Conservation (phyloP, 345 rosid species). For the Sonneratia caseolaris region DNA sequence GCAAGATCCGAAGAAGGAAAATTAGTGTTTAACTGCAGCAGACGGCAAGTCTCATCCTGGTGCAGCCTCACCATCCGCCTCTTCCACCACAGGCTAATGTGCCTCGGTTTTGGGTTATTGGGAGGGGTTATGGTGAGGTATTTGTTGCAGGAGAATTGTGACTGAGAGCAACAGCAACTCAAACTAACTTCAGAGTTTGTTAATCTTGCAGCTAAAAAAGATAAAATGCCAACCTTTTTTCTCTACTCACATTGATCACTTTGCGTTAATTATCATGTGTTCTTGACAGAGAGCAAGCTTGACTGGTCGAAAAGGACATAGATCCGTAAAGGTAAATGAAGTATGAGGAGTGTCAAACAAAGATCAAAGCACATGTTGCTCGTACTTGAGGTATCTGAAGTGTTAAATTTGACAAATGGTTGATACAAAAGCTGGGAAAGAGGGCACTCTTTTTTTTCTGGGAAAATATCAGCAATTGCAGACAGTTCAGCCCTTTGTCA, state of each 20-base stretch:
- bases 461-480: not conserved
- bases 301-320: too few relatives aligned
- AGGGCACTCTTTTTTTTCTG: not conserved
- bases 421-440: too few relatives aligned
- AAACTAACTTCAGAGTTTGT: too few relatives aligned
- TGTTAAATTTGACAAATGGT: too few relatives aligned
- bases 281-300: too few relatives aligned
- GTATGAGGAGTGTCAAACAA: not conserved
- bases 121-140: slow-evolving; percentile 71
- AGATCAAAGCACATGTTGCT: not conserved
- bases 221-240: too few relatives aligned
- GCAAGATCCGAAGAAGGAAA: not conserved
- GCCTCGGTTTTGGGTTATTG: slow-evolving; percentile 85
- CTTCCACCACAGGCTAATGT: slow-evolving; percentile 11
- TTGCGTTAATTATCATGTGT: too few relatives aligned
- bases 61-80: not conserved
- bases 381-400: not conserved
- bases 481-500: not conserved
- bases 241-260: too few relatives aligned
- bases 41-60: not conserved
- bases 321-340: too few relatives aligned
- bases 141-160: slow-evolving; percentile 42
- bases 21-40: not conserved
- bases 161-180: slow-evolving; percentile 37
- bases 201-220: too few relatives aligned